Base-by-base conservation (phyloP, 2,329 filamentous ascomycete genomes). In the Colletotrichum cereale region DNA sequence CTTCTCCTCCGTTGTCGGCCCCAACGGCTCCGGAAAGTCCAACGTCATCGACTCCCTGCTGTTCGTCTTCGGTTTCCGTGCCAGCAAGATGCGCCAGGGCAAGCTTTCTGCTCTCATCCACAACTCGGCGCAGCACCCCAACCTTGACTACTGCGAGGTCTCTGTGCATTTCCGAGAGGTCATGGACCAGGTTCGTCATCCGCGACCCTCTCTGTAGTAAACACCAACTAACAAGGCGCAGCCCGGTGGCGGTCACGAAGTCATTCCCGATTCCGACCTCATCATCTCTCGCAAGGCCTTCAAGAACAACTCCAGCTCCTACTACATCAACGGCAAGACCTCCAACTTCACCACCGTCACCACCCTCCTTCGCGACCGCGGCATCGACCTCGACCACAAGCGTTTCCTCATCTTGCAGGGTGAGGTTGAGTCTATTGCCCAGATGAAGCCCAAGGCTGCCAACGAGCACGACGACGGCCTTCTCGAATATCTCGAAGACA, bases 61-160 rank as follows among this genome's bases (percentile, higher is more conserved):
- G 0, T 99, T 99, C 78, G 96, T 99, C n/a, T 99, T 99, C 79
- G 96, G 97, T 65, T 99, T 99, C 85, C 92, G 96, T 72, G 96
- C 96, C 52, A 98, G 96, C 86, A 99, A 99, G 84, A 99, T 99
- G 96, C 90, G 96, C 78, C 96, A 99, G 81, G 96, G 96, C 78
- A 99, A 99, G 84, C 95, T 99, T 58, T 99, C 96, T 1, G 96
- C 96, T 5, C 85, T 99, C 60, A 99, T 99, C 75, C 96, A 99
- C 84, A 99, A 98, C 80, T 98, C 96, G 16, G 95, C 95, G 0
- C 89, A 93, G 67, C 90, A 93, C 76, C 95, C 95, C 0, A 89
- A 98, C 76, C 84, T 99, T 26, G 93, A 97, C 58, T 91, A 92
- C 78, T 99, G 96, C 79, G 97, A 99, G 81, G 96, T 99, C 14